Evolutionary conservation across 371 early-diverging fungal genomes (phyloP), one percentile per base, ranked within the genome.

Genomic region (Apophysomyces elegans): DNA sequence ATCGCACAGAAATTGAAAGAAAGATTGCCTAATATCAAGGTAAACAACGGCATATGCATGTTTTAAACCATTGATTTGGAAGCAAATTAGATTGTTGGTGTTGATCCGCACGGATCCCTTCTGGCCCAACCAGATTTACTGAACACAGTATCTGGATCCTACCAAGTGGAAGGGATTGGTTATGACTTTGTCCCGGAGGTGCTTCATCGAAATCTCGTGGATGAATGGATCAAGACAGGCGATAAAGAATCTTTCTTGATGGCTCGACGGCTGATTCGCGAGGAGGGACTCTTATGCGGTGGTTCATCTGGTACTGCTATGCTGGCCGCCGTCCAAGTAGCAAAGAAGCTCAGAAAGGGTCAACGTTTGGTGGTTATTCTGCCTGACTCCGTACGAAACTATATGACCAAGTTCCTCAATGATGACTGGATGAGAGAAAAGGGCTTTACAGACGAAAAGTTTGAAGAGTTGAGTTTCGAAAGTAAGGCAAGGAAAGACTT

Each of bases 121-220:
- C 86, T 99, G 41, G 98, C 99, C 16, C 83, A 84, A 58, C 96
- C 96, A 43, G 93, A 93, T 39, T 73, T 84, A n/a, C 86, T 96
- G 59, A 95, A 96, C 83, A 69, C 77, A 6, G 73, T 70, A 5
- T 79, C 71, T 13, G 78, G 77, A 13, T 70, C 80, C 16, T 90
- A 90, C 74, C 84, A 88, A 79, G 96, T 97, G 35, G 98, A 99
- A 84, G 99, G 98, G 59, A 96, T 99, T 56, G 98, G 99, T 39
- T 96, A 99, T 72, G 98, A 99, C 78, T 99, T 97, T 76, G 87
- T 99, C 63, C 98, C 99, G 18, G 89, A 95, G 44, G 95, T 91
- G 16, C 77, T 98, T 63, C 91, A 97, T 64, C 90, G 94, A 39
- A 56, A 69, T 35, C 71, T 91, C 59, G 87, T 99, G 18, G 99